Percentiles rank a stretch among this genome's conserved stretches.
These are phyloP conservation scores for Aspergillus pseudotamarii DNA, from an alignment of 2,329 filamentous ascomycete genomes.

Conservation along the genomic window DNA sequence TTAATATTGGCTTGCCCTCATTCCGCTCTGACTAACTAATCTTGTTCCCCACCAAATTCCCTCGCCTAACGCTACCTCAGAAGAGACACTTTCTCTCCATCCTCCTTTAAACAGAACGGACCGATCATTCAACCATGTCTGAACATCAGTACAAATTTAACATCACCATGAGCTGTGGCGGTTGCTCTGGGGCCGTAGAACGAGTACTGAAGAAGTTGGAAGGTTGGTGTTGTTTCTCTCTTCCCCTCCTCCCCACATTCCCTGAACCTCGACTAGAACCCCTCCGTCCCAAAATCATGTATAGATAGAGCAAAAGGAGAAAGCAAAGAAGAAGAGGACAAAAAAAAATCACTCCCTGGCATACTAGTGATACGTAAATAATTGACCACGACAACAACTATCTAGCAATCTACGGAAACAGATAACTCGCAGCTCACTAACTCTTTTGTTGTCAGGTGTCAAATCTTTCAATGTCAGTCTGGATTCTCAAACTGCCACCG, in stretches of 20 bases:
- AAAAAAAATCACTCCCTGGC: background rate
- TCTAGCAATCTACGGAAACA: background rate
- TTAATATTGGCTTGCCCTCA: background rate
- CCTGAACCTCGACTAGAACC: background rate
- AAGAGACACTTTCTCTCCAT: background rate
- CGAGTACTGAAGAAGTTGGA: conserved; percentile 90
- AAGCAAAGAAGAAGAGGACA: background rate
- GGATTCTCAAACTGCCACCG: conserved; percentile 78
- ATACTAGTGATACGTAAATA: background rate
- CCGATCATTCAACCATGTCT: conserved; percentile 51
- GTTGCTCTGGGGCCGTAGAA: conserved; percentile 93
- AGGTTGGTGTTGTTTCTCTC: conserved; percentile 56
- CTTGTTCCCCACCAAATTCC: background rate
- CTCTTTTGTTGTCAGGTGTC: conserved; percentile 63
- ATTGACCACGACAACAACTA: background rate
- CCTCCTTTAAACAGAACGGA: background rate
- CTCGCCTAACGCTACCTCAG: background rate
- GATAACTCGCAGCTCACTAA: background rate
- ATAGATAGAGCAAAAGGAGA: background rate
- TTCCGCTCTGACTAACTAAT: background rate
- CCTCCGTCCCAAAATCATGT: background rate
- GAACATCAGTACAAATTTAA: conserved; percentile 95
- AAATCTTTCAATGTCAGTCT: conserved; percentile 86
- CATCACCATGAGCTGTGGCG: conserved; percentile 90
- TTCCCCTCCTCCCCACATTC: background rate